phyloP scores from a whole-genome alignment of 768 basidiomycete genomes.

The Roridomyces roridus region DNA sequence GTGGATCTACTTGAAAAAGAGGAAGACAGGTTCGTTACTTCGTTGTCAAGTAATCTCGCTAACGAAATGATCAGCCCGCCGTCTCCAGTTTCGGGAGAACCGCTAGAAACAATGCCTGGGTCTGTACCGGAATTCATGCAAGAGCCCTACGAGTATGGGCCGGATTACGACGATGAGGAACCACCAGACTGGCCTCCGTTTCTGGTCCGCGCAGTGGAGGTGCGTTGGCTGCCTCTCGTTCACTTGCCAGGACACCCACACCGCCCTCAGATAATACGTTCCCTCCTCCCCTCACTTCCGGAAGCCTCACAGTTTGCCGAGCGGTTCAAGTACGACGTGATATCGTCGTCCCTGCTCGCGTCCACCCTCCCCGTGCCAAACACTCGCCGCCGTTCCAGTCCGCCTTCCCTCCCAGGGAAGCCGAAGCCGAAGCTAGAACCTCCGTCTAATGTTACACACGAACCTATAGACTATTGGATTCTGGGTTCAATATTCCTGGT shows the following conservation, averaged over 20 bases:
- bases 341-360: slow-evolving; percentile 80
- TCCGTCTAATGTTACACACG: slow-evolving; percentile 33
- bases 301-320: slow-evolving; percentile 65
- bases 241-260: slow-evolving; percentile 21
- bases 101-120: slow-evolving; percentile 63
- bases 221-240: slow-evolving; percentile 31
- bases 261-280: slow-evolving; percentile 41
- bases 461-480: slow-evolving; percentile 44
- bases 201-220: slow-evolving; percentile 45
- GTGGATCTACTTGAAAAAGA: slow-evolving; percentile 70
- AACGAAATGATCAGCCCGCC: slow-evolving; percentile 45
- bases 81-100: slow-evolving; percentile 56
- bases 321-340: slow-evolving; percentile 84
- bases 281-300: slow-evolving; percentile 42
- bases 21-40: slow-evolving; percentile 60
- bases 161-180: slow-evolving; percentile 33
- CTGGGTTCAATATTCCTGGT: slow-evolving; percentile 46
- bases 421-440: slow-evolving; percentile 41
- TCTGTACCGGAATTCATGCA: slow-evolving; percentile 45
- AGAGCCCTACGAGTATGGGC: slow-evolving; percentile 42
- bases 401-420: slow-evolving; percentile 56
- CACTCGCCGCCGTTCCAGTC: slow-evolving; percentile 37
- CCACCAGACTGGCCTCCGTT: slow-evolving; percentile 42
- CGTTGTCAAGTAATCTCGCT: slow-evolving; percentile 1
- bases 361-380: slow-evolving; percentile 53